A percentile compares a stretch with the other conserved stretches of the same genome.
phyloP scores from a whole-genome alignment of 2,329 filamentous ascomycete species.

The Metarhizium brunneum region DNA sequence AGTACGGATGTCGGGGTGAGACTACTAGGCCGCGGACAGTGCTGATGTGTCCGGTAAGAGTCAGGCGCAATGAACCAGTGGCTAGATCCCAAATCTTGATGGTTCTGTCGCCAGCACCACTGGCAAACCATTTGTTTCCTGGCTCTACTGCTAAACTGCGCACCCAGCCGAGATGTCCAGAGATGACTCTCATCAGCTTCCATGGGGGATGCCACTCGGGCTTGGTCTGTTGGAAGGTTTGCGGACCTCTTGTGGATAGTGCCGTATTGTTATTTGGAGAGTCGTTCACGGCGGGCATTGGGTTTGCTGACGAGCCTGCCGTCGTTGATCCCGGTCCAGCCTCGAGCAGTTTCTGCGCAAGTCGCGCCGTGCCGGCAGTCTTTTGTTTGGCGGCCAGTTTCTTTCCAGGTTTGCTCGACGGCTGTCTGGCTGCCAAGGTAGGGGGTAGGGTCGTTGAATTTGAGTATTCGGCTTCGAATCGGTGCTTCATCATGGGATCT shows the following conservation, averaged over 20 bases:
- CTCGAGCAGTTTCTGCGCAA: slow-evolving; percentile 30
- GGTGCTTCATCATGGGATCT: slow-evolving; percentile 28
- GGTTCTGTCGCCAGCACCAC: slow-evolving; percentile 86
- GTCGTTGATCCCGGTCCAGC: slow-evolving; percentile 11
- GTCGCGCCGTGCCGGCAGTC: slow-evolving; percentile 38
- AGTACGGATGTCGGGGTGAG: slow-evolving; percentile 85
- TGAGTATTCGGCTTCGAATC: slow-evolving; percentile 67
- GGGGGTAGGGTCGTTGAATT: slow-evolving; percentile 69
- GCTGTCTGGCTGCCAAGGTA: slow-evolving; percentile 70
- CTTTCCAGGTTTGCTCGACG: slow-evolving; percentile 31
- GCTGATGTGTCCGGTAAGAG: slow-evolving; percentile 88
- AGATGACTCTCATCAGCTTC: slow-evolving; percentile 97
- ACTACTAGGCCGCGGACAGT: slow-evolving; percentile 88
- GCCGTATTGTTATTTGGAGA: slow-evolving; percentile 19
- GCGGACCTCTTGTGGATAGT: slow-evolving; percentile 19
- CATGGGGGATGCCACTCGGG: slow-evolving; percentile 97
- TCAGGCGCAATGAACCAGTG: slow-evolving; percentile 73
- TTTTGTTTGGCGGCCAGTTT: slow-evolving; percentile 12
- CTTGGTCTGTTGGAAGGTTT: slow-evolving; percentile 40
- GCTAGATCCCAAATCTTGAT: slow-evolving; percentile 99
- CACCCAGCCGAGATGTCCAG: slow-evolving; percentile 94
- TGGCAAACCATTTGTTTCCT: slow-evolving; percentile 95
- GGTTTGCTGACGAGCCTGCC: neutral
- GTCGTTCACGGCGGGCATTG: neutral
- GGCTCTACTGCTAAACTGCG: slow-evolving; percentile 83